Conservation (phyloP, 805 yeast genomes). For the Lachancea meyersii region DNA sequence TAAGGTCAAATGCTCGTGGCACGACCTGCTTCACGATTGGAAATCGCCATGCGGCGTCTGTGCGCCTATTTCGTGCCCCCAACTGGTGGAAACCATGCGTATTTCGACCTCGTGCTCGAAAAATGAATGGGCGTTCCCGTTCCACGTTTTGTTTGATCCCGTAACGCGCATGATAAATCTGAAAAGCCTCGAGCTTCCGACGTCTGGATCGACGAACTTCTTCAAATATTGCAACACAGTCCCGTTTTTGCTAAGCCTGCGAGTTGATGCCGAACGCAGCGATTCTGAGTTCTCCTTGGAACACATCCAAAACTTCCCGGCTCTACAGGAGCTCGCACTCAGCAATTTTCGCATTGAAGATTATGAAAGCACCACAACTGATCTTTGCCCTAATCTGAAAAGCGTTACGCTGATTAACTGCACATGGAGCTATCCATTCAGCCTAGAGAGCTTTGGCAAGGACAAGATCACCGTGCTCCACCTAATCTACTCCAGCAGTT, state of each 20-base stretch:
- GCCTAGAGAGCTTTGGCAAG: constrained; percentile 31
- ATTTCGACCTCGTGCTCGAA: constrained; percentile 28
- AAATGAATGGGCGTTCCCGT: constrained; percentile 34
- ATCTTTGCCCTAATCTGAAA: constrained; percentile 19
- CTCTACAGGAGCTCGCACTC: constrained; percentile 33
- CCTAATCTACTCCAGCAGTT: constrained; percentile 29
- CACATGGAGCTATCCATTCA: constrained; percentile 54
- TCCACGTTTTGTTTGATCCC: constrained; percentile 20
- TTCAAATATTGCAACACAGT: constrained; percentile 28
- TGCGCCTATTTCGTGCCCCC: constrained; percentile 8
- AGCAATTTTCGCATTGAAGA: constrained; percentile 39
- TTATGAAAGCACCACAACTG: constrained; percentile 32
- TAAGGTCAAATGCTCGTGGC: constrained; percentile 13
- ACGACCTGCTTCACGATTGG: constrained; percentile 13
- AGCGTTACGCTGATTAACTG: constrained; percentile 38
- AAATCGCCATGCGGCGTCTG: constrained; percentile 1
- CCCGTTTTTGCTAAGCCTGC: constrained; percentile 15
- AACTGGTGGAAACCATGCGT: constrained; percentile 23
- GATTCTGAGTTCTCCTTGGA: constrained; percentile 36
- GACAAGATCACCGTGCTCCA: constrained; percentile 21
- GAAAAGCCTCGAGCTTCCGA: constrained; percentile 19
- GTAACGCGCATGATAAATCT: constrained; percentile 18
- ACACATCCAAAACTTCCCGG: constrained; percentile 37
- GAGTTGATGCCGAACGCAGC: constrained; percentile 18
- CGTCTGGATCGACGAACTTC: constrained; percentile 32